Base-by-base conservation (phyloP, 192 early-diverging fungal genomes). In the Jimgerdemannia flammicorona region DNA sequence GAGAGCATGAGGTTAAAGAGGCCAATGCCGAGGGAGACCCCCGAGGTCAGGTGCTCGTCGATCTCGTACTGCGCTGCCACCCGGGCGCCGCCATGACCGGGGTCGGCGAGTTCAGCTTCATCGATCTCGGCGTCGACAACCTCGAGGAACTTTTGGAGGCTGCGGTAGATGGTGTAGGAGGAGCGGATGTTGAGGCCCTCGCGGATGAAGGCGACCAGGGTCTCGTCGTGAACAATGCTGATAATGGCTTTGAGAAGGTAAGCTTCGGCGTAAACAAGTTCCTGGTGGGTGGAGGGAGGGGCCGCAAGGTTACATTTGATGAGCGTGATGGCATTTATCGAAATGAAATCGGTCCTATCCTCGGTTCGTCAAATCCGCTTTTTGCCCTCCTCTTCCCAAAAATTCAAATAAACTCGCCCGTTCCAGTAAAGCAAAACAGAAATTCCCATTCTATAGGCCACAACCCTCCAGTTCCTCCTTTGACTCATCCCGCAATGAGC, bases 31-130 rank as follows among this genome's bases (percentile, higher is more conserved):
- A 94, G 87, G 4, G 92, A 87, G 4, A 96, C 88, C 64, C 94
- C 95, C 18, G 91, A 91, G 69, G 91, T 89, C 78, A 95, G 92
- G 74, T 95, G 92, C 67, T 88, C 92, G 73, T 97, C 96, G 40
- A 97, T 72, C 14, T 78, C 83, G 59, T 91, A 85, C 19, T 69
- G 74, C 4, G 78, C 75, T 41, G 85, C 78, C 6, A 59, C 49
- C 8, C 49, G 49, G 49, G 49, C 49, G 49, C 49, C 49, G 14
- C 49, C 49, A 14, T 10, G 49, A 14, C 49, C 49, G 6, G 49
- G 49, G 64, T 84, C 83, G 70, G 85, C 87, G 41, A 83, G 83
- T 3, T 76, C 75, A 40, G 80, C 70, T 7, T 83, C 86, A 14
- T 59, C 14, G 49, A 59, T 59, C 69, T 90, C 84, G 68, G 82